Evolutionary conservation across 176 grass and related monocot species (phyloP).

Genomic region (Eragrostis curvula): DNA sequence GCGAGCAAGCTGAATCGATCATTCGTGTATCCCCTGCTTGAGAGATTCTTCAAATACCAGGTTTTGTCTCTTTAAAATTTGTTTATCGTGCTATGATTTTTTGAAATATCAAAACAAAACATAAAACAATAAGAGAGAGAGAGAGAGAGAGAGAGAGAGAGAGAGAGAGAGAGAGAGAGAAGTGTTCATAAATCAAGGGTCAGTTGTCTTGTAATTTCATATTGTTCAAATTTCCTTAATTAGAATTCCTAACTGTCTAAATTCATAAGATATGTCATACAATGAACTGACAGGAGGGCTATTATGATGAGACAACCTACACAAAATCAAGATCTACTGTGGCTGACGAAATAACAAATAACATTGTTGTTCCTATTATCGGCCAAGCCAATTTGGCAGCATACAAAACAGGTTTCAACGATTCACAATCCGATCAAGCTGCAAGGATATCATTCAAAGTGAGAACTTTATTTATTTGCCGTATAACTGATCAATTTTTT

Average conservation of each 20-base stretch:
- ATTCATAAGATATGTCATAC: background rate
- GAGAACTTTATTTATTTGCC: background rate
- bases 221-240: background rate
- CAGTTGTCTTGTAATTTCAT: background rate
- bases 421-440: constrained; percentile 59
- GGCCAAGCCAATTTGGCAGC: constrained; percentile 63
- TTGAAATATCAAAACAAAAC: no score
- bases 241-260: background rate
- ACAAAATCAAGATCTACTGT: constrained; percentile 53
- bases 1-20: constrained; percentile 71
- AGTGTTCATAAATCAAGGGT: no score
- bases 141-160: no score
- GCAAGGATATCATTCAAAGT: constrained; percentile 97
- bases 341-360: constrained; percentile 48
- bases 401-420: no score
- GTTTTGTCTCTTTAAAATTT: constrained; percentile 16
- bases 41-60: constrained; percentile 89
- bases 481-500: background rate
- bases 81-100: background rate
- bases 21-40: constrained; percentile 72
- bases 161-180: no score
- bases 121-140: no score
- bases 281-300: constrained; percentile 63
- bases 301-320: constrained; percentile 82
- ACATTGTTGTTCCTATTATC: constrained; percentile 52